These are phyloP conservation scores for Colletotrichum ledebouriae DNA, from an alignment of 2,329 filamentous ascomycete species.

Conservation along the genomic window DNA sequence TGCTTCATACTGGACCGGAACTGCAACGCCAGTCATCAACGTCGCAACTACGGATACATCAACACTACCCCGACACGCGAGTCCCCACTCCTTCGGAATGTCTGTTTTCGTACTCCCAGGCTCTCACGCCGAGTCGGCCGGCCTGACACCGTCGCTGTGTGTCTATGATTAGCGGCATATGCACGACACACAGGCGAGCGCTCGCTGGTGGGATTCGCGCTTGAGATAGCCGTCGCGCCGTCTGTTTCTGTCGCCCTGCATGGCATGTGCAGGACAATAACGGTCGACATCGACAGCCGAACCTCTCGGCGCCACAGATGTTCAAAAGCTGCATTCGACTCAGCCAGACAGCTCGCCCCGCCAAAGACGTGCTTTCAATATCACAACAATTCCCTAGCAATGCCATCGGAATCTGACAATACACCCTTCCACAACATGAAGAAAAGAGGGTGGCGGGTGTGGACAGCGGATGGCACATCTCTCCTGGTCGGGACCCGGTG, in stretches of 20 bases:
- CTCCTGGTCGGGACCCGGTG: constrained; percentile 36
- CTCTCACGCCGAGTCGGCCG: constrained; percentile 33
- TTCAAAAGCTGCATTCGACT: constrained; percentile 5
- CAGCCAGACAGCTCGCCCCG: neutral
- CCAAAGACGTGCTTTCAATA: neutral
- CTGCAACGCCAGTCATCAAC: constrained; percentile 5
- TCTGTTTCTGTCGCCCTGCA: constrained; percentile 34
- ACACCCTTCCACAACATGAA: constrained; percentile 10
- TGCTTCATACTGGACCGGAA: neutral
- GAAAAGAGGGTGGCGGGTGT: constrained; percentile 40
- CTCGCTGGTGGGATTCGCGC: constrained; percentile 39
- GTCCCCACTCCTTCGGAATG: constrained; percentile 31
- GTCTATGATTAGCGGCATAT: constrained; percentile 42
- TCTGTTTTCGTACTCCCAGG: constrained; percentile 29
- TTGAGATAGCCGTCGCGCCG: constrained; percentile 41
- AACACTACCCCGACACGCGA: constrained; percentile 17
- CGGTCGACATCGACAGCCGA: constrained; percentile 11
- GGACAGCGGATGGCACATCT: constrained; percentile 34
- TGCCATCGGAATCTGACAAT: constrained; percentile 15
- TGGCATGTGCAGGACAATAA: constrained; percentile 35
- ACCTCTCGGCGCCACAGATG: constrained; percentile 11
- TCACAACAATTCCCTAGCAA: constrained; percentile 1
- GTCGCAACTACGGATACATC: constrained; percentile 13
- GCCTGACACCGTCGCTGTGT: constrained; percentile 37
- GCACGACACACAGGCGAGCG: constrained; percentile 43